phyloP scores from a whole-genome alignment of 208 protist species.

The Wallacemonas sp. region DNA sequence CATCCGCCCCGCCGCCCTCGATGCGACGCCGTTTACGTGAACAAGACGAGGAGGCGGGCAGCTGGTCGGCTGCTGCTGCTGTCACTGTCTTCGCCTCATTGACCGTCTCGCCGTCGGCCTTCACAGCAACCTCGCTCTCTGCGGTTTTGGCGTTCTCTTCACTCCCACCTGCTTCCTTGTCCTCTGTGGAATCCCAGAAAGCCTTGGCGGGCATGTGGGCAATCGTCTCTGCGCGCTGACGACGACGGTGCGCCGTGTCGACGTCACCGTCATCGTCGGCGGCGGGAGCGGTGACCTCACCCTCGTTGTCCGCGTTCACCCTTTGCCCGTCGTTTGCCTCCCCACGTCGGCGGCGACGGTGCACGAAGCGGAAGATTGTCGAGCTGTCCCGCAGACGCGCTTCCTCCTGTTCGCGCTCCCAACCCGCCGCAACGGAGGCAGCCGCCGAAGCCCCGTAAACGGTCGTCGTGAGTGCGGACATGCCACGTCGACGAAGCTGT shows the following conservation, averaged over 20 bases:
- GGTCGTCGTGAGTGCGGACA: constrained; percentile 70
- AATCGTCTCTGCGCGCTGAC: constrained; percentile 20
- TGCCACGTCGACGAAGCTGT: constrained; percentile 61
- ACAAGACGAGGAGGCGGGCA: no score
- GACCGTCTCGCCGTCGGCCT: neutral
- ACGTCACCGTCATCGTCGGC: constrained; percentile 4
- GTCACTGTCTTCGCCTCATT: no score
- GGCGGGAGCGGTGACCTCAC: constrained; percentile 6
- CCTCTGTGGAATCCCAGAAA: constrained; percentile 12
- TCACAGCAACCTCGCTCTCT: neutral
- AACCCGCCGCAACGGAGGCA: constrained; percentile 66
- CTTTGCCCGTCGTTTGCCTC: neutral
- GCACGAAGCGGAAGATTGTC: constrained; percentile 80
- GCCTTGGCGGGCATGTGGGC: constrained; percentile 12
- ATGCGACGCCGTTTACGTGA: constrained; percentile 1
- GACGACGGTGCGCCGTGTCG: neutral
- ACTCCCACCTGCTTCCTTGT: constrained; percentile 5
- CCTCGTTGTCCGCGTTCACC: neutral
- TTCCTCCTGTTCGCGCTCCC: constrained; percentile 48
- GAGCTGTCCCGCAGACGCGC: constrained; percentile 55
- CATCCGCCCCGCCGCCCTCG: constrained; percentile 6
- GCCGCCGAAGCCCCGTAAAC: constrained; percentile 83
- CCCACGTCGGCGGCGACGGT: constrained; percentile 18
- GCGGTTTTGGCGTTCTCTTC: constrained; percentile 6
- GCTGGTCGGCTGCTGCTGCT: no score